phyloP scores from a whole-genome alignment of 345 rosid genomes.

The Salix udensis region DNA sequence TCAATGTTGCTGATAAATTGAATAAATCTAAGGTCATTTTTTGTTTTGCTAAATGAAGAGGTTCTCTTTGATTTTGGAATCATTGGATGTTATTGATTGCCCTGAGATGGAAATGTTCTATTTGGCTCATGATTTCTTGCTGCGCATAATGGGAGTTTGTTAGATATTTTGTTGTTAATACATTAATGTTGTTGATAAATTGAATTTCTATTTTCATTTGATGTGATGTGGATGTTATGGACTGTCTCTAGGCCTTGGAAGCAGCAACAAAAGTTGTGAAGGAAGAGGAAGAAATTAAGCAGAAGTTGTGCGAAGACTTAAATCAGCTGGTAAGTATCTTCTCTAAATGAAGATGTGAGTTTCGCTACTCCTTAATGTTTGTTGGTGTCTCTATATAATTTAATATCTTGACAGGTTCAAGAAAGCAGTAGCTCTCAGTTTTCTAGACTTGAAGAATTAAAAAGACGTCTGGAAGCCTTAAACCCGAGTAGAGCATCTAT shows the following conservation, averaged over 20 bases:
- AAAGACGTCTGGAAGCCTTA: constrained; percentile 72
- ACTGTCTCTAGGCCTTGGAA: constrained; percentile 52
- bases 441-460: constrained; percentile 72
- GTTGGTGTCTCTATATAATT: background rate
- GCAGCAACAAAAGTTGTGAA: constrained; percentile 54
- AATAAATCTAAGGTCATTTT: background rate
- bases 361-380: background rate
- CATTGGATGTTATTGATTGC: background rate
- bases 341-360: constrained; percentile 6
- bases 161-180: background rate
- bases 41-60: background rate
- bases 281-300: constrained; percentile 77
- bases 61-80: background rate
- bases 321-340: constrained; percentile 55
- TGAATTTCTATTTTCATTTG: background rate
- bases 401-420: constrained; percentile 47
- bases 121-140: background rate
- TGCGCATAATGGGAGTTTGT: background rate
- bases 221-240: constrained; percentile 11
- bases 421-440: constrained; percentile 71
- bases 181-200: background rate
- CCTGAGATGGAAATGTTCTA: background rate
- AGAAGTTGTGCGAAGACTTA: constrained; percentile 79
- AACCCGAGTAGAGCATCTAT: constrained; percentile 56
- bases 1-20: background rate